Conservation (phyloP, 2,329 filamentous ascomycete genomes). For the Rhinocladiella mackenziei region DNA sequence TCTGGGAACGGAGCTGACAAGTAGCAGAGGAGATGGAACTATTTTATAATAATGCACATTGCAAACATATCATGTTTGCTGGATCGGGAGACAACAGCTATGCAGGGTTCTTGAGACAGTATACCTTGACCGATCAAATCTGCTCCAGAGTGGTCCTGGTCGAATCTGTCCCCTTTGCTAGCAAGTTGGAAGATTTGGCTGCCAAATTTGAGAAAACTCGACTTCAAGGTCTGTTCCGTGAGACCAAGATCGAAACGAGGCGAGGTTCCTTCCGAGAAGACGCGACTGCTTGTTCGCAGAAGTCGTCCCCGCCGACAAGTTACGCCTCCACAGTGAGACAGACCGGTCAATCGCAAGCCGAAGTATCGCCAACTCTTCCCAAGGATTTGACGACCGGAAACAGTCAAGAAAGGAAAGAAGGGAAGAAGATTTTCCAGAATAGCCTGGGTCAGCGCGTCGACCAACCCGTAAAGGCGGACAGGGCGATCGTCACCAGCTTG, state of each 20-base stretch:
- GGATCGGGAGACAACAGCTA: slow-evolving; percentile 43
- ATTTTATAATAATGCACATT: slow-evolving; percentile 37
- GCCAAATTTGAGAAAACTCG: slow-evolving; percentile 6
- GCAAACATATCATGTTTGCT: slow-evolving; percentile 39
- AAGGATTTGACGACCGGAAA: neutral
- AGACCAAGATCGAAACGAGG: slow-evolving; percentile 6
- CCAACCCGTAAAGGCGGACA: slow-evolving; percentile 23
- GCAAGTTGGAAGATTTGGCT: slow-evolving; percentile 5
- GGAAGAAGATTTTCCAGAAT: slow-evolving; percentile 26
- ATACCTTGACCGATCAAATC: slow-evolving; percentile 27
- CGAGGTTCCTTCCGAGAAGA: slow-evolving; percentile 5
- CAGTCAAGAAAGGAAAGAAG: neutral
- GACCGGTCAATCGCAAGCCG: neutral
- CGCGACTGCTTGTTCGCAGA: neutral
- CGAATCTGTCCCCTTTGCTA: slow-evolving; percentile 8
- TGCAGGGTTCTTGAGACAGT: slow-evolving; percentile 38
- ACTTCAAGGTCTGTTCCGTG: slow-evolving; percentile 5
- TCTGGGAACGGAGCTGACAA: slow-evolving; percentile 7
- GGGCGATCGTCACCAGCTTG: slow-evolving; percentile 26
- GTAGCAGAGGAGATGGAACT: slow-evolving; percentile 10
- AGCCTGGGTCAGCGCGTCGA: slow-evolving; percentile 34
- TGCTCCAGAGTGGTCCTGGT: slow-evolving; percentile 15
- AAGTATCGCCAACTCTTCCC: neutral
- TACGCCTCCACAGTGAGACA: slow-evolving; percentile 11
- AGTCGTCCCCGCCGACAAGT: slow-evolving; percentile 4